These are phyloP conservation scores for Dioszegia crocea DNA, from an alignment of 768 basidiomycete genomes.

Conservation along the genomic window DNA sequence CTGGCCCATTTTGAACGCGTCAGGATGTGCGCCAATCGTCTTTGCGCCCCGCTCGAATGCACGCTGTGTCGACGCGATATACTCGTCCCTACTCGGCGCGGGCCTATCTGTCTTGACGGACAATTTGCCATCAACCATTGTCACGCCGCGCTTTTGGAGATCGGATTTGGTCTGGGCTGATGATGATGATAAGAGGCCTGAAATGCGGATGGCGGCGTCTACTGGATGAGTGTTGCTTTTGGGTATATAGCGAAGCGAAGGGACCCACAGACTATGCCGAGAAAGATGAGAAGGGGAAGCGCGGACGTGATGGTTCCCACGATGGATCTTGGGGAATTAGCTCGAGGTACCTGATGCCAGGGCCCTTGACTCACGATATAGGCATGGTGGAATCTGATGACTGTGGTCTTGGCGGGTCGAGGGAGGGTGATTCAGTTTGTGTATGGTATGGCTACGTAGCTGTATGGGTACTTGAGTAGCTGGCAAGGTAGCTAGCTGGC, in stretches of 20 bases:
- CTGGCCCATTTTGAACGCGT: slow-evolving; percentile 27
- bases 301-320: slow-evolving; percentile 33
- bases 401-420: no score
- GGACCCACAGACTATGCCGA: slow-evolving; percentile 39
- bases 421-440: no score
- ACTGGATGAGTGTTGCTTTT: slow-evolving; percentile 7
- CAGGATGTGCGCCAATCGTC: slow-evolving; percentile 31
- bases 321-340: slow-evolving; percentile 16
- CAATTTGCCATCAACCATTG: slow-evolving; percentile 23
- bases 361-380: neutral
- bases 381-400: no score
- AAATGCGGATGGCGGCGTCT: slow-evolving; percentile 15
- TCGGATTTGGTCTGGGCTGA: slow-evolving; percentile 14
- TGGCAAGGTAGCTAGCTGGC: no score
- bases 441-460: no score
- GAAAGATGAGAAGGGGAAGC: slow-evolving; percentile 29
- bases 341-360: neutral
- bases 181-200: slow-evolving; percentile 15
- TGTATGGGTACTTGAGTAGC: no score
- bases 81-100: slow-evolving; percentile 34
- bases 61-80: slow-evolving; percentile 31
- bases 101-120: slow-evolving; percentile 28
- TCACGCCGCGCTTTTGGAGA: slow-evolving; percentile 23
- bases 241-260: no score
- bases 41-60: slow-evolving; percentile 36